These are phyloP conservation scores for Aspergillus viridinutans DNA, from an alignment of 2,329 filamentous ascomycete genomes.

Conservation along the genomic window DNA sequence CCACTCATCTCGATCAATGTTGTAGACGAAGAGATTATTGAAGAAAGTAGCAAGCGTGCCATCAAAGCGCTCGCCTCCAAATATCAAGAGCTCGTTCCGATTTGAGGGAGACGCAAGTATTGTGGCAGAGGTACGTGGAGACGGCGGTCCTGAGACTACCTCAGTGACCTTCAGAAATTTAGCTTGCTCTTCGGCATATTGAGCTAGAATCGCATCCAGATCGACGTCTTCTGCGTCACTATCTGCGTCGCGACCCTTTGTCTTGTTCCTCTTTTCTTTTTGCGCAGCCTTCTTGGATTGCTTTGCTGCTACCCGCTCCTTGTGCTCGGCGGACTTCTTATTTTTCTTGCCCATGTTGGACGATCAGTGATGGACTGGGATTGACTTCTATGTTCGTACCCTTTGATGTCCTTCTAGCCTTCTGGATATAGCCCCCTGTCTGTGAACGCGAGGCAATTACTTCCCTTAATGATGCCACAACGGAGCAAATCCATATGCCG, in stretches of 20 bases:
- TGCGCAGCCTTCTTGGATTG: conserved; percentile 75
- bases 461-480: neutral
- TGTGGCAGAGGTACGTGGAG: conserved; percentile 72
- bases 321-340: conserved; percentile 55
- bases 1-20: conserved; percentile 86
- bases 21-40: conserved; percentile 64
- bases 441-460: neutral
- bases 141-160: conserved; percentile 65
- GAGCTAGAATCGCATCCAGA: conserved; percentile 85
- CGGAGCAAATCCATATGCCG: neutral
- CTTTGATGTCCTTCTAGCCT: neutral
- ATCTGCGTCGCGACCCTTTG: conserved; percentile 63
- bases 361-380: neutral
- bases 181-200: conserved; percentile 90
- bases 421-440: neutral
- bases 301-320: conserved; percentile 61
- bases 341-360: conserved; percentile 50
- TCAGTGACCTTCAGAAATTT: conserved; percentile 93
- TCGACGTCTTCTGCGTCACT: conserved; percentile 91
- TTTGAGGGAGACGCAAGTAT: conserved; percentile 82
- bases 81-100: conserved; percentile 81
- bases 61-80: conserved; percentile 95
- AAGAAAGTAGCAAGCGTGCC: conserved; percentile 73
- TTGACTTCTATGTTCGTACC: neutral
- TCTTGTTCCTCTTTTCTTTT: conserved; percentile 75